Conservation (phyloP, 2,329 filamentous ascomycete genomes). For the Samsoniella hepiali region DNA sequence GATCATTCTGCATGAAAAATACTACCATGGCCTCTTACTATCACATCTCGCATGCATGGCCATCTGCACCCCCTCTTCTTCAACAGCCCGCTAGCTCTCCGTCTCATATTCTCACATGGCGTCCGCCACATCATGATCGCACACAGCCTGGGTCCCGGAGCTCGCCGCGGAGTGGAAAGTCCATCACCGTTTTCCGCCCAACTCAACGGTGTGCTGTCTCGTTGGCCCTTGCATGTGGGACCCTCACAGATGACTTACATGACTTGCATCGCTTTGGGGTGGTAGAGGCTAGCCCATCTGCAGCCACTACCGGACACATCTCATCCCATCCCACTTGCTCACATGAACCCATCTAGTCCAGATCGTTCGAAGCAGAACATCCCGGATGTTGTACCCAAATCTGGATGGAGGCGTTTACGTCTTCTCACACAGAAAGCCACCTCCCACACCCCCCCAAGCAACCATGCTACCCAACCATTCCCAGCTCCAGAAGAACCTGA, state of each 20-base stretch:
- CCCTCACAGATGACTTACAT: neutral
- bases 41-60: no score
- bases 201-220: no score
- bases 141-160: no score
- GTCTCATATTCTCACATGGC: no score
- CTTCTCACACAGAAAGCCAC: neutral
- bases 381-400: neutral
- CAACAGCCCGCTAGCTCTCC: no score
- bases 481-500: neutral
- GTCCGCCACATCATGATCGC: no score
- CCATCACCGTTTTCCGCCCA: no score
- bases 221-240: neutral
- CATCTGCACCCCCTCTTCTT: no score
- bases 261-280: neutral
- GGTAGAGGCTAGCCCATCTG: neutral
- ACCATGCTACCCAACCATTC: neutral
- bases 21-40: no score
- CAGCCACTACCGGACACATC: neutral
- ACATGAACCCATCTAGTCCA: constrained; percentile 4
- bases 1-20: no score
- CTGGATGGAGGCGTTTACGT: neutral
- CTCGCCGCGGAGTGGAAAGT: no score
- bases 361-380: neutral
- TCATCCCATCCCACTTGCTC: neutral
- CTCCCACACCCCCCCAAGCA: neutral